Base-by-base conservation (phyloP, 495 filamentous ascomycete genomes). In the Aspergillus olivimuriae region DNA sequence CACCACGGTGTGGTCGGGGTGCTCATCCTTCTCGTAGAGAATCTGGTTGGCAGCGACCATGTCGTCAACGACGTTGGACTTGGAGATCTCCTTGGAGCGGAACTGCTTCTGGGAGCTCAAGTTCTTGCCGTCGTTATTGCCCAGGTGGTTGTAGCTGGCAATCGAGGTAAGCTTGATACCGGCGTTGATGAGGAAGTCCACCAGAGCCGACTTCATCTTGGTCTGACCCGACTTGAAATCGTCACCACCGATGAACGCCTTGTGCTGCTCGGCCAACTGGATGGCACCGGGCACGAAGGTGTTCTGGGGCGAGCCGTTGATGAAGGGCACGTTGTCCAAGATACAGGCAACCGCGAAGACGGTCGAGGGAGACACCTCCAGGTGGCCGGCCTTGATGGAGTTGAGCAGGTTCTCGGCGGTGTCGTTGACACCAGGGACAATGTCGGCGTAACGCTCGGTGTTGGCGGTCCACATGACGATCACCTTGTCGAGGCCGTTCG, bases 181-280 rank as follows among this genome's bases (percentile, higher is more conserved):
- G 43, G 92, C 94, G 65, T 82, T 95, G 82, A 98, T 92, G 56
- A 98, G 69, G 76, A 98, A 98, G 71, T 98, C 92, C 14, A 97
- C 94, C 14, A 98, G 81, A 15, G 94, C 94, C 30, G 89, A 95
- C 69, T 98, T 98, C 92, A 98, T 98, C 82, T 98, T 98, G 57
- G 92, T 98, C 77, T 98, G 92, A 47, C 92, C 92, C 40, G 92
- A 97, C 79, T 98, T 98, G 82, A 98, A 98, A 72, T 98, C 92
- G 65, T 98, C 92, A 54, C 92, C 92, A 32, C 91, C 94, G 55
- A 98, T 89, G 76, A 96, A 98, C 22, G 94, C 80, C 44, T 75
- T 72, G 65, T 87, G 79, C 69, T 83, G 72, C 74, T 94, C 86
- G n/a, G 92, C 94, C 33, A 97, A 79, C 47, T 91, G 74, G 47